These are phyloP conservation scores for Stropharia rugosoannulata DNA, from an alignment of 768 basidiomycete species.

Conservation along the genomic window DNA sequence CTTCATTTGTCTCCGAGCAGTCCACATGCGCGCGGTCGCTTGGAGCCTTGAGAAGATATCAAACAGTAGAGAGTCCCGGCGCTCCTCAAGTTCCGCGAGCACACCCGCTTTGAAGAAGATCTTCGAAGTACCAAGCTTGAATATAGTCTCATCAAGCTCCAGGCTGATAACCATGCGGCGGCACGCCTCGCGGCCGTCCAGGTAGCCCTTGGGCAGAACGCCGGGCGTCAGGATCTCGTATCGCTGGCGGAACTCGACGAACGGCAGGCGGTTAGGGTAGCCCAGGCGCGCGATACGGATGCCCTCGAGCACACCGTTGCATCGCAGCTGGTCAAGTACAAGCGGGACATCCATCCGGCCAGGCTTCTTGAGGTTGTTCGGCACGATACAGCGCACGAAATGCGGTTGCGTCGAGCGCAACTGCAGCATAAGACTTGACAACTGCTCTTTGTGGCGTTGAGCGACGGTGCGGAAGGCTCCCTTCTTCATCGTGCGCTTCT, in stretches of 20 bases:
- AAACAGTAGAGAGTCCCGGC: conserved; percentile 82
- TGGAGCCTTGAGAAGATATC: conserved; percentile 90
- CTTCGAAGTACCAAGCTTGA: conserved; percentile 94
- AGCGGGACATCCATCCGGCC: conserved; percentile 91
- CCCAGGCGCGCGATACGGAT: conserved; percentile 97
- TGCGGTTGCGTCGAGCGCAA: conserved; percentile 94
- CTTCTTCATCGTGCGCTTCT: conserved; percentile 83
- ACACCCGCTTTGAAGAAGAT: conserved; percentile 99
- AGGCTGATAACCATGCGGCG: conserved; percentile 86
- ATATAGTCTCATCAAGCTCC: conserved; percentile 81
- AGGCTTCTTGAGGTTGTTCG: conserved; percentile 89
- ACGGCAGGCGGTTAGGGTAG: conserved; percentile 95
- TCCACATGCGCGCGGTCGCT: conserved; percentile 81
- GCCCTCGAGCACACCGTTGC: conserved; percentile 98
- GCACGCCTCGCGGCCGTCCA: conserved; percentile 96
- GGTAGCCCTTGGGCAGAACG: conserved; percentile 91
- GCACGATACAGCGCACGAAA: conserved; percentile 97
- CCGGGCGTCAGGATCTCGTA: conserved; percentile 96
- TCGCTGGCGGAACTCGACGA: conserved; percentile 95
- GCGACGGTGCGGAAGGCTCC: conserved; percentile 96
- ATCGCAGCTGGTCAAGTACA: conserved; percentile 93
- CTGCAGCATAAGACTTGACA: conserved; percentile 88
- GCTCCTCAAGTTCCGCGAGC: conserved; percentile 92
- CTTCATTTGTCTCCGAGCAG: conserved; percentile 86
- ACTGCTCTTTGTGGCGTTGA: conserved; percentile 95